Evolutionary conservation across 176 grass and related monocot genomes (phyloP).

Genomic region (Oryza meridionalis): DNA sequence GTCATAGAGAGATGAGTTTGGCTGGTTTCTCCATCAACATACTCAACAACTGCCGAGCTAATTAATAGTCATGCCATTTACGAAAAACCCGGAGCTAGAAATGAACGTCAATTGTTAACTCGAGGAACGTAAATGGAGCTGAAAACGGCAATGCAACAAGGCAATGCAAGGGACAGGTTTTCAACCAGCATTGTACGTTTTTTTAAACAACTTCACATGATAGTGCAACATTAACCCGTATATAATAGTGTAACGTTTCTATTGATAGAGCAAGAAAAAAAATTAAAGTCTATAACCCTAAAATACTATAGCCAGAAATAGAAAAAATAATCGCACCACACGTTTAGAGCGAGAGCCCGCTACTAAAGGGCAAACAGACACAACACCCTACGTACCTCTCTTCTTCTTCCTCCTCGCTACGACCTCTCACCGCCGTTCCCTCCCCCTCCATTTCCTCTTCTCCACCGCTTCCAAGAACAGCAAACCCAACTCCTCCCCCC

Average conservation of each 20-base stretch:
- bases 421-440: conserved; percentile 40
- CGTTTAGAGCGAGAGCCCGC: no score
- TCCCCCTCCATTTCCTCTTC: conserved; percentile 33
- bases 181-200: not conserved
- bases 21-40: not conserved
- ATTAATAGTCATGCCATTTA: not conserved
- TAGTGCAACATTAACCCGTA: no score
- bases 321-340: no score
- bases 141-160: not conserved
- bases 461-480: conserved; percentile 38
- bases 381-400: not conserved
- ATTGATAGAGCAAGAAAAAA: no score
- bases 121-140: not conserved
- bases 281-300: no score
- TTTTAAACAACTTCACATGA: no score
- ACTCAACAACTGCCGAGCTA: not conserved
- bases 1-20: not conserved
- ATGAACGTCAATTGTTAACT: not conserved
- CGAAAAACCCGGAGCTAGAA: not conserved
- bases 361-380: no score
- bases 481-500: not conserved
- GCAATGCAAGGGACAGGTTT: conserved; percentile 2
- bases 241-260: no score
- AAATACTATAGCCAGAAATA: no score
- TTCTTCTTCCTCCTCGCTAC: conserved; percentile 26